These are phyloP conservation scores for Astrocystis sublimbata DNA, from an alignment of 495 filamentous ascomycete genomes.

Conservation along the genomic window DNA sequence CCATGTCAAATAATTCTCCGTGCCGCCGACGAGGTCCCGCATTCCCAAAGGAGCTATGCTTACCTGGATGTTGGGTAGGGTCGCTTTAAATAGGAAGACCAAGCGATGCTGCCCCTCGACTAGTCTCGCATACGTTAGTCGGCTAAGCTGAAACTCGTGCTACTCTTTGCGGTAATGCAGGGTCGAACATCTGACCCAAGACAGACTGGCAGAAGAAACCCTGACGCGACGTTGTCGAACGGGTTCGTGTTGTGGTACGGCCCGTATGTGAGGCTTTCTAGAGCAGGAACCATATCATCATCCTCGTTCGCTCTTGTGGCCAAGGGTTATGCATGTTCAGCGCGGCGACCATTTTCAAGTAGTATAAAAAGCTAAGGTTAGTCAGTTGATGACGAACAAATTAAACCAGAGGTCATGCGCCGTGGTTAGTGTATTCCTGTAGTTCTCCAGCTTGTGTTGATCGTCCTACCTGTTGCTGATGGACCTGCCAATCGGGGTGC, in stretches of 20 bases:
- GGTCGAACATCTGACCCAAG: constrained; percentile 2
- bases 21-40: neutral
- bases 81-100: constrained; percentile 16
- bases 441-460: constrained; percentile 6
- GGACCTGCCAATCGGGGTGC: neutral
- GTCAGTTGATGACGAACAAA: constrained; percentile 19
- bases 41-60: constrained; percentile 3
- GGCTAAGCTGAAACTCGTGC: constrained; percentile 14
- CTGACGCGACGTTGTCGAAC: neutral
- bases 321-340: neutral
- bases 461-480: neutral
- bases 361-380: neutral
- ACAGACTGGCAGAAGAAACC: neutral
- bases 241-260: neutral
- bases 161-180: constrained; percentile 17
- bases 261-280: no score
- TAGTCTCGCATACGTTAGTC: neutral
- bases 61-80: no score
- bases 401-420: constrained; percentile 19
- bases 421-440: no score
- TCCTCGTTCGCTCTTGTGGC: neutral
- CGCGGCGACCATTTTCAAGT: no score
- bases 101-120: neutral
- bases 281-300: neutral
- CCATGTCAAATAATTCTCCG: neutral